Conservation (phyloP, 2,329 filamentous ascomycete species). For the Colletotrichum sp. region DNA sequence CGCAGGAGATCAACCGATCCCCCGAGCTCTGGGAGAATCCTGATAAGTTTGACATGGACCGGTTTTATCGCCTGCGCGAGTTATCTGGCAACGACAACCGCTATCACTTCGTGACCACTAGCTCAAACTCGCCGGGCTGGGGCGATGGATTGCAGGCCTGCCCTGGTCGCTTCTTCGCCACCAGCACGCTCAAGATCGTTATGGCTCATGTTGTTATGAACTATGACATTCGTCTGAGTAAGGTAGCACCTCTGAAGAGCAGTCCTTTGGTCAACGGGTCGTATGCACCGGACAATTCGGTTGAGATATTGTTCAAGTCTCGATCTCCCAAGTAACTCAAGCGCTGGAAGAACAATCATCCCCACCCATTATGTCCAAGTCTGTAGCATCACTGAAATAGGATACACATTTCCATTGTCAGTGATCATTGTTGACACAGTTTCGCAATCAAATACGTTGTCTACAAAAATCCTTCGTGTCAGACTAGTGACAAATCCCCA, state of each 20-base stretch:
- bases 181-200: not conserved
- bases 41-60: not conserved
- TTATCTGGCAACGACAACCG: not conserved
- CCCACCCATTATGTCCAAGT: not conserved
- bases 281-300: not conserved
- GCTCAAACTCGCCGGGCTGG: not conserved
- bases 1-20: not conserved
- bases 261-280: not conserved
- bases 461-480: too few relatives aligned
- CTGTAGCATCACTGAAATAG: not conserved
- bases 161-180: not conserved
- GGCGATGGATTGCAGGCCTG: not conserved
- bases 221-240: not conserved
- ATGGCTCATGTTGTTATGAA: not conserved
- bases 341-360: not conserved
- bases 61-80: not conserved
- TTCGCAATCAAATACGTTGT: not conserved
- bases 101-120: not conserved
- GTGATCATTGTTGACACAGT: rapidly evolving
- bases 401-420: not conserved
- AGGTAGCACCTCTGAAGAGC: not conserved
- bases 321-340: not conserved
- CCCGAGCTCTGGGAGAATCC: not conserved
- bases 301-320: not conserved
- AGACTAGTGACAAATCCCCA: not conserved